Evolutionary conservation across 768 basidiomycete genomes (phyloP), one percentile per base, ranked within the genome.

Genomic region (Rhodotorula toruloides): DNA sequence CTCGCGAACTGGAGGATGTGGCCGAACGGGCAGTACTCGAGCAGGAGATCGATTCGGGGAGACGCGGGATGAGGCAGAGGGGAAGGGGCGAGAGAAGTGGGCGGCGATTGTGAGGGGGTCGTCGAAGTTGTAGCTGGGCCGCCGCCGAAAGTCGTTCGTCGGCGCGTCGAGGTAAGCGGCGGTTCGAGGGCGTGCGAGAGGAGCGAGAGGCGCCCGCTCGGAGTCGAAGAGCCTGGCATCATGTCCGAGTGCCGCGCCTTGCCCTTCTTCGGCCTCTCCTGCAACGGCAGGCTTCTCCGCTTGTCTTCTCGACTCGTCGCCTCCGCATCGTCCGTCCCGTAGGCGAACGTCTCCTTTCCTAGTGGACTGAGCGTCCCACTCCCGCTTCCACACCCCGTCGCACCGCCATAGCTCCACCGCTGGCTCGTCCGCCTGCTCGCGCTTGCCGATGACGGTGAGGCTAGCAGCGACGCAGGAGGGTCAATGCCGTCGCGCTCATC

Each of bases 21-120:
- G 5, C 73, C 67, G 37, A 63, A 58, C 22, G 74, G 65, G 36
- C 68, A 71, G 55, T 64, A 71, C 52, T 74, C 68, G 52, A 74
- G 65, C 27, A 76, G 47, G n/a, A 76, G 59, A 37, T 70, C 40
- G 37, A 76, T 59, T 9, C 67, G 62, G 7, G 69, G 67, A 14
- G 54, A 46, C 14, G 19, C 43, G 29, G 37, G 17, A n/a, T 39
- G 31, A 49, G 31, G 40, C 13, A n/a, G 37, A 32, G 31, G 49
- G 39, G 54, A 32, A 34, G 19, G 54, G 22, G 47, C 7, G 46
- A 36, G 17, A 37, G 32, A 11, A 27, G 19, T 2, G 27, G 43
- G 8, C 43, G 32, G 5, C 14, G 32, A 29, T 1, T 37, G 32
- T 22, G 46, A 22, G 40, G n/a, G 12, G n/a, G 39, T 43, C 48